A percentile compares a stretch with the other conserved stretches of the same genome.
These are phyloP conservation scores for Coemansia sp. DNA, from an alignment of 192 early-diverging fungal species.

Conservation along the genomic window DNA sequence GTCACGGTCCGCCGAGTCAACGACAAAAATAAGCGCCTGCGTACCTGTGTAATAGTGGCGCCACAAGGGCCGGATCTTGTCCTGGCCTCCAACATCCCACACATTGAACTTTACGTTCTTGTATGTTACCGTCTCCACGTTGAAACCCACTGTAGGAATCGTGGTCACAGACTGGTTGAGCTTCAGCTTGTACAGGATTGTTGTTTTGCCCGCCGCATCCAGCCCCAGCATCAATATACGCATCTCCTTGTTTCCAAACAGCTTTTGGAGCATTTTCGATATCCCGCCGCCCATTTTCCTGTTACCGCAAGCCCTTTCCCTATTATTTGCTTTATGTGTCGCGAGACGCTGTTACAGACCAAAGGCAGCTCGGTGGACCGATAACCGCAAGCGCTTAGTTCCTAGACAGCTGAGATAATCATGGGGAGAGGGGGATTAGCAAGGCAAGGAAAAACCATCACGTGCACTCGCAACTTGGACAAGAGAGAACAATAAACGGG, in stretches of 20 bases:
- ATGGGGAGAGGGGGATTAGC: neutral
- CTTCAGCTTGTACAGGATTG: constrained; percentile 60
- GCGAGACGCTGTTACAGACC: neutral
- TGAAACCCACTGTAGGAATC: constrained; percentile 68
- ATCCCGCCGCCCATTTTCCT: constrained; percentile 50
- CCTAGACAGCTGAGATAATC: neutral
- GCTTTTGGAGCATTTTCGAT: constrained; percentile 54
- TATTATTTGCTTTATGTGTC: neutral
- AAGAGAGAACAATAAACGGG: neutral
- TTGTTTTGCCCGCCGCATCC: constrained; percentile 57
- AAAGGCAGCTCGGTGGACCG: neutral
- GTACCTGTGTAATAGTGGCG: constrained; percentile 84
- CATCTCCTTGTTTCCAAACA: constrained; percentile 59
- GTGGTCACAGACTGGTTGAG: constrained; percentile 57
- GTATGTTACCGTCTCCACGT: constrained; percentile 83
- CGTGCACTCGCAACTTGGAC: too few species aligned
- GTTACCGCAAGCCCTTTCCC: neutral
- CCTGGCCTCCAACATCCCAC: constrained; percentile 88
- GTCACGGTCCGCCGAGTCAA: constrained; percentile 84
- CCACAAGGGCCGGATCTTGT: constrained; percentile 86
- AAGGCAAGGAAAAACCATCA: neutral
- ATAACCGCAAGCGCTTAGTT: neutral
- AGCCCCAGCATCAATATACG: constrained; percentile 61
- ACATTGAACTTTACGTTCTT: constrained; percentile 83
- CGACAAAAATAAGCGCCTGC: constrained; percentile 83